These are phyloP conservation scores for Trematosphaeria pertusa DNA, from an alignment of 2,329 filamentous ascomycete genomes.

Conservation along the genomic window DNA sequence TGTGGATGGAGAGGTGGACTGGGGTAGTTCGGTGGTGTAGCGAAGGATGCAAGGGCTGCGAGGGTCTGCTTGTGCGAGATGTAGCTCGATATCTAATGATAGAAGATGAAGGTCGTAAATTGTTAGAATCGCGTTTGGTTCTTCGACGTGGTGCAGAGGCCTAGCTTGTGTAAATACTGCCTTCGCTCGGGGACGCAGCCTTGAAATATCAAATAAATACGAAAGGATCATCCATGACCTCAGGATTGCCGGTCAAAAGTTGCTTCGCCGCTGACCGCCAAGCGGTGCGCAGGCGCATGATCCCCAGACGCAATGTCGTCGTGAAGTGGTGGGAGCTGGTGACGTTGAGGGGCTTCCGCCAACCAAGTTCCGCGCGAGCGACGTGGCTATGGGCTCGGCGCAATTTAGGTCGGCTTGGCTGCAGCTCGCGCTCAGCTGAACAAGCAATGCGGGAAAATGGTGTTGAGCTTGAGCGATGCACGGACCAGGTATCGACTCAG, in stretches of 20 bases:
- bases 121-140: no score
- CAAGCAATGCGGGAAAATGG: slow-evolving; percentile 10
- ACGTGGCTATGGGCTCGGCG: slow-evolving; percentile 20
- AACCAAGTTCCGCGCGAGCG: slow-evolving; percentile 10
- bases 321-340: no score
- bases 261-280: not conserved
- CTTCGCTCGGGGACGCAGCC: no score
- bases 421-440: slow-evolving; percentile 2
- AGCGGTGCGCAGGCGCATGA: not conserved
- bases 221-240: not conserved
- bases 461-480: slow-evolving; percentile 4
- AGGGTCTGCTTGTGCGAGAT: no score
- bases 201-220: not conserved
- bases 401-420: slow-evolving; percentile 24
- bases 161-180: no score
- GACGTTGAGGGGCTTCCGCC: slow-evolving; percentile 3
- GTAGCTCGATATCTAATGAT: no score
- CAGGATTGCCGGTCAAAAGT: not conserved
- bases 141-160: no score
- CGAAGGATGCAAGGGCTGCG: no score
- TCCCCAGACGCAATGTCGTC: not conserved
- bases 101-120: no score
- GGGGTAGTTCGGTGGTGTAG: not conserved
- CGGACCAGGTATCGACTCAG: not conserved
- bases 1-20: slow-evolving; percentile 9